These are phyloP conservation scores for Spizellomyces punctatus DNA, from an alignment of 192 early-diverging fungal species.

Conservation along the genomic window DNA sequence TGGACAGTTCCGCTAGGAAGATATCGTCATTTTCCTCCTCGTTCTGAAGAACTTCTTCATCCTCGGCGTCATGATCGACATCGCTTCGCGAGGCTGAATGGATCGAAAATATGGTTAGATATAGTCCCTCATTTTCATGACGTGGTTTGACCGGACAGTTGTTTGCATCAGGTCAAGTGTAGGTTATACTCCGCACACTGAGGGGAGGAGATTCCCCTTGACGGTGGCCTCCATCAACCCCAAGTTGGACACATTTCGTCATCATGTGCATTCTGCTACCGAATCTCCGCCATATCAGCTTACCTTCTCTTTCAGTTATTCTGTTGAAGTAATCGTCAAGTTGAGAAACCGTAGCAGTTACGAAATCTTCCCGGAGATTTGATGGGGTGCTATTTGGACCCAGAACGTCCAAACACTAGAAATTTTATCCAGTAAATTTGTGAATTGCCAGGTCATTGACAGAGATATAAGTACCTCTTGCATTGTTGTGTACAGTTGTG, in stretches of 20 bases:
- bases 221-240: background rate
- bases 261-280: background rate
- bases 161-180: constrained; percentile 31
- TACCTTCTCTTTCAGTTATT: constrained; percentile 69
- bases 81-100: constrained; percentile 62
- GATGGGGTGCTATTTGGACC: constrained; percentile 66
- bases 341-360: constrained; percentile 67
- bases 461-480: constrained; percentile 11
- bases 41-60: constrained; percentile 84
- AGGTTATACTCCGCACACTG: constrained; percentile 4
- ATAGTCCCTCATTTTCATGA: constrained; percentile 4
- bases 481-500: constrained; percentile 79
- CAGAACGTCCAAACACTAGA: constrained; percentile 58
- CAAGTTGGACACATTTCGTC: background rate
- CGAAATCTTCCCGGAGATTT: constrained; percentile 72
- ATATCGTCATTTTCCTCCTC: constrained; percentile 83
- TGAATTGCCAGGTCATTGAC: constrained; percentile 1
- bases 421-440: constrained; percentile 44
- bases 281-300: background rate
- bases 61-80: constrained; percentile 88
- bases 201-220: constrained; percentile 14
- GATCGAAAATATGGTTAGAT: background rate
- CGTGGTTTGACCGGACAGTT: no score
- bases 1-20: constrained; percentile 72
- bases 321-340: constrained; percentile 78